These are phyloP conservation scores for Cyamopsis tetragonoloba DNA, from an alignment of 306 rosid species.

Conservation along the genomic window DNA sequence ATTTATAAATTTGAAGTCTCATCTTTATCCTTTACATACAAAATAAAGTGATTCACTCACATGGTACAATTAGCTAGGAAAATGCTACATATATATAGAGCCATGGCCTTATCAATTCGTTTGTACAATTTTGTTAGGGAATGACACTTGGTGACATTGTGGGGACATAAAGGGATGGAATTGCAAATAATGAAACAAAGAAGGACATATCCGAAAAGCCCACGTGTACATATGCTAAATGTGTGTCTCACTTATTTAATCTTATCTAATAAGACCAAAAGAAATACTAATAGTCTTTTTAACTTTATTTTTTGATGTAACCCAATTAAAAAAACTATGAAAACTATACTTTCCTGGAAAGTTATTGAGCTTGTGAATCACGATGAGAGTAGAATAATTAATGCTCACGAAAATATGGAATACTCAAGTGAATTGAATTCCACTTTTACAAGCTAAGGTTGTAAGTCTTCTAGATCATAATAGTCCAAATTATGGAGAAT, in stretches of 20 bases:
- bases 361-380: conserved; percentile 24
- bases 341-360: background rate
- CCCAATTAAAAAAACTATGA: background rate
- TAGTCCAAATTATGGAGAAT: background rate
- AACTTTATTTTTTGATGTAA: background rate
- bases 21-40: conserved; percentile 10
- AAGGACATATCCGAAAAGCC: conserved; percentile 9
- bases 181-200: background rate
- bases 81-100: no score
- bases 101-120: no score
- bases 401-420: background rate
- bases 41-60: background rate
- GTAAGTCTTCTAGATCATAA: background rate
- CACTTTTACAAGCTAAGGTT: background rate
- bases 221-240: conserved; percentile 19
- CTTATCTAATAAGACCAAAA: no score
- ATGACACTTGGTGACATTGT: no score
- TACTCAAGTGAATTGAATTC: background rate
- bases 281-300: no score
- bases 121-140: no score
- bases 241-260: conserved; percentile 2
- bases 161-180: no score
- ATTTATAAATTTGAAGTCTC: no score
- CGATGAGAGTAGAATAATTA: background rate
- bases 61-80: no score